These are phyloP conservation scores for Exophiala sideris DNA, from an alignment of 2,329 filamentous ascomycete genomes.

Conservation along the genomic window DNA sequence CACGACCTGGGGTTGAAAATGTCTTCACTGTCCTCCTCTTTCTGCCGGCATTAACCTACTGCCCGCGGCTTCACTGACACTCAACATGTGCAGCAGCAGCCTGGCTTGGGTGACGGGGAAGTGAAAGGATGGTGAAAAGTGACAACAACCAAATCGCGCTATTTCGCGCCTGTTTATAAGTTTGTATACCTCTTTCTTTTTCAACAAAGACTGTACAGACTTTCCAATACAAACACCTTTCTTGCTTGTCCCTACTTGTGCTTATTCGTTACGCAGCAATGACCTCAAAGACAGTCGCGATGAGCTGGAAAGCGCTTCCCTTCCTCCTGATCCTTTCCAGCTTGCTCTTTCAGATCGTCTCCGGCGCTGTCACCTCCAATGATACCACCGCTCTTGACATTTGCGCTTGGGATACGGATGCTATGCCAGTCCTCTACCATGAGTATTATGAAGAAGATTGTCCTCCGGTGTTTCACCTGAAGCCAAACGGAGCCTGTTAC, in stretches of 20 bases:
- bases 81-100: too few relatives aligned
- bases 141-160: too few relatives aligned
- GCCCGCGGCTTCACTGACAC: too few relatives aligned
- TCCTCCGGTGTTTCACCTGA: not conserved
- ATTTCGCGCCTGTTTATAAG: not conserved
- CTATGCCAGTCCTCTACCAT: conserved; percentile 1
- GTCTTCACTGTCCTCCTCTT: not conserved
- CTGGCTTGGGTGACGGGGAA: too few relatives aligned
- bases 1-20: not conserved
- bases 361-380: not conserved
- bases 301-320: too few relatives aligned
- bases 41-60: too few relatives aligned
- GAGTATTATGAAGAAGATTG: conserved; percentile 5
- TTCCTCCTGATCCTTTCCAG: too few relatives aligned
- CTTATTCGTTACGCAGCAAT: too few relatives aligned
- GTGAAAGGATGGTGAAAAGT: not conserved
- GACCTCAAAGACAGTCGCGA: too few relatives aligned
- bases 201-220: conserved; percentile 1
- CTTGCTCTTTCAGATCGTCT: not conserved
- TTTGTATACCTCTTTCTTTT: not conserved
- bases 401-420: not conserved
- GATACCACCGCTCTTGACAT: not conserved
- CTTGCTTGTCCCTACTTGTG: too few relatives aligned
- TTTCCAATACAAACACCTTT: too few relatives aligned
- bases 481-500: not conserved